A percentile compares a stretch with the other conserved stretches of the same genome.
Evolutionary conservation across 2,329 filamentous ascomycete genomes (phyloP).

Genomic region (Venturia pyrina): DNA sequence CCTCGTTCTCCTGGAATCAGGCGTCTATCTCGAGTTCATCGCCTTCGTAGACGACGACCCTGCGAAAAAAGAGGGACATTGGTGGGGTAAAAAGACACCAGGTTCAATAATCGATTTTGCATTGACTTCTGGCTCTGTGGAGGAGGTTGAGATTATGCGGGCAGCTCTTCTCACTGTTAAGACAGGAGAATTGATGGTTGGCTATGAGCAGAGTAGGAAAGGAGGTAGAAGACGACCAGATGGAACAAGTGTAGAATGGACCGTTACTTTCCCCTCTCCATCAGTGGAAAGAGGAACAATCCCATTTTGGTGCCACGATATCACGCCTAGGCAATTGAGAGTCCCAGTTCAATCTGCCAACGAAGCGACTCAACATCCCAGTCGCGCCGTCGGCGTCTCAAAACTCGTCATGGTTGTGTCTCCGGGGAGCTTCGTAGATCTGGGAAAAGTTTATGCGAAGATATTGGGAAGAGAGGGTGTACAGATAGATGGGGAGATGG

Average conservation of each 20-base stretch:
- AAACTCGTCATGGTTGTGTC: constrained; percentile 19
- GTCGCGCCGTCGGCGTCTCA: constrained; percentile 37
- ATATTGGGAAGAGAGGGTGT: background rate
- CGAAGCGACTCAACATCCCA: constrained; percentile 38
- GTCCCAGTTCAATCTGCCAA: constrained; percentile 38
- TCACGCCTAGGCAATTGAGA: constrained; percentile 45
- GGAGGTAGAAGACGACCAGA: constrained; percentile 48
- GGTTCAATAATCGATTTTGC: constrained; percentile 51
- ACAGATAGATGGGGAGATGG: background rate
- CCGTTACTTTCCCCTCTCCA: constrained; percentile 38
- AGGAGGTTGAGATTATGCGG: constrained; percentile 1
- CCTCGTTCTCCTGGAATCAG: constrained; percentile 52
- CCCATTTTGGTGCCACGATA: constrained; percentile 52
- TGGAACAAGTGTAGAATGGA: constrained; percentile 49
- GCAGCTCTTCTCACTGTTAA: constrained; percentile 14
- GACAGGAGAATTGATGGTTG: constrained; percentile 17
- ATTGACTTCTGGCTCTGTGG: constrained; percentile 29
- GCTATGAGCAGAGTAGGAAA: constrained; percentile 39
- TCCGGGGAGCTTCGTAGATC: background rate
- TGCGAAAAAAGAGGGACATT: constrained; percentile 30
- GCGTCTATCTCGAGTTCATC: constrained; percentile 57
- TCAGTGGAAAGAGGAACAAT: constrained; percentile 38
- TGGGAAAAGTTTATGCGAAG: background rate
- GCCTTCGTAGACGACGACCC: constrained; percentile 43
- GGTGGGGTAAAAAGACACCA: constrained; percentile 46